Evolutionary conservation across 345 rosid species (phyloP).

Genomic region (Bruguiera sexangula): DNA sequence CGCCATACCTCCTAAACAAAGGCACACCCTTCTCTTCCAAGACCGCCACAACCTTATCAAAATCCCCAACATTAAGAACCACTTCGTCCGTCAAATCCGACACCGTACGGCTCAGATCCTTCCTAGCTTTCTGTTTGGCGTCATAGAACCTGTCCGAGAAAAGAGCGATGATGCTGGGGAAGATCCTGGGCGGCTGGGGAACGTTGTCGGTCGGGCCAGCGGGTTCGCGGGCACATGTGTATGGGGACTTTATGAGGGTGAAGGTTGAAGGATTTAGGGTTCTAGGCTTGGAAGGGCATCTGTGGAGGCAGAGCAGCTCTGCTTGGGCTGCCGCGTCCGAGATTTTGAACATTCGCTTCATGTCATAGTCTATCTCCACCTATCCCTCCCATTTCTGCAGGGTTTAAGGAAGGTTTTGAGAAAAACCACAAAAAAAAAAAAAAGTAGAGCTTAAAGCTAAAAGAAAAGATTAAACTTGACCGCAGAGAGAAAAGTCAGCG

Average conservation of each 20-base stretch:
- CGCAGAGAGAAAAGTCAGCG: too few species aligned
- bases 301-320: slow-evolving; percentile 30
- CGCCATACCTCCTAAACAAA: slow-evolving; percentile 33
- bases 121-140: neutral
- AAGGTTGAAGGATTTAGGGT: slow-evolving; percentile 12
- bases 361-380: slow-evolving; percentile 3
- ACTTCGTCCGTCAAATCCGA: slow-evolving; percentile 43
- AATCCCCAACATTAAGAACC: slow-evolving; percentile 29
- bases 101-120: slow-evolving; percentile 32
- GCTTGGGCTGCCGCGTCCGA: slow-evolving; percentile 32
- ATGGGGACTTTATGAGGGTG: slow-evolving; percentile 18
- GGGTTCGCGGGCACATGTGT: slow-evolving; percentile 1
- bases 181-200: neutral
- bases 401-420: slow-evolving; percentile 27
- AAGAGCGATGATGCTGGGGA: slow-evolving; percentile 10
- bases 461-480: too few species aligned
- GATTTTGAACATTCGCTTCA: slow-evolving; percentile 57
- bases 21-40: slow-evolving; percentile 51
- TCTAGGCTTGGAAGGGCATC: slow-evolving; percentile 17
- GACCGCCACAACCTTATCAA: slow-evolving; percentile 36
- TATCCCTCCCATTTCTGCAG: neutral
- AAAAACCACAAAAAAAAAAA: too few species aligned
- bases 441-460: too few species aligned
- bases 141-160: slow-evolving; percentile 27
- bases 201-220: neutral